These are phyloP conservation scores for Rosa chinensis DNA, from an alignment of 306 rosid genomes.

Conservation along the genomic window DNA sequence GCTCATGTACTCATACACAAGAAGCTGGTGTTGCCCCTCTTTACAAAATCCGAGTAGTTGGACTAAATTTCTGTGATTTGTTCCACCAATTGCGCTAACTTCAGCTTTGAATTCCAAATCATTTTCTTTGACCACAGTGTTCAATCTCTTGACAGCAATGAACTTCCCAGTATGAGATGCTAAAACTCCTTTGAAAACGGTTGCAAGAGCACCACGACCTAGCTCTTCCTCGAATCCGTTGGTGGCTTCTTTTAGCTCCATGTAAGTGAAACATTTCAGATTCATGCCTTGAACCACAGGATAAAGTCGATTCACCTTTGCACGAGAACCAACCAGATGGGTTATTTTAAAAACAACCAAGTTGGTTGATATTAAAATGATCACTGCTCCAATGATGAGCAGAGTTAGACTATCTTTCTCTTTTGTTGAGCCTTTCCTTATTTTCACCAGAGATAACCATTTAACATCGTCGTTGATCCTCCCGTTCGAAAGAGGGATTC, in stretches of 20 bases:
- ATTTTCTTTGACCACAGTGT: not conserved
- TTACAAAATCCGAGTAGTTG: conserved; percentile 28
- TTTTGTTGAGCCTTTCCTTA: not conserved
- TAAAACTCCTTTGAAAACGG: conserved; percentile 25
- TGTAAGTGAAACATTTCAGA: conserved; percentile 10
- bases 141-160: conserved; percentile 21
- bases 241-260: conserved; percentile 33
- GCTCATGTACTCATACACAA: conserved; percentile 30
- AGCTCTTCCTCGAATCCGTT: conserved; percentile 34
- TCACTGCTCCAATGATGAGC: conserved; percentile 6
- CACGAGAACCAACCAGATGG: not conserved
- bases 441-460: conserved; percentile 2
- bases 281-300: not conserved
- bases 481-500: conserved; percentile 26
- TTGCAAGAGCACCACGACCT: conserved; percentile 31
- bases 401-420: not conserved
- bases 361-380: not conserved
- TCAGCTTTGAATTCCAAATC: conserved; percentile 28
- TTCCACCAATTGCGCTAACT: conserved; percentile 22
- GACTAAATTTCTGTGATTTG: conserved; percentile 32
- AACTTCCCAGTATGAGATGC: not conserved
- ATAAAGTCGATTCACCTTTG: not conserved
- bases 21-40: conserved; percentile 10
- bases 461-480: not conserved
- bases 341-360: not conserved